Conservation (phyloP, 495 filamentous ascomycete species). For the Penicillium manginii region DNA sequence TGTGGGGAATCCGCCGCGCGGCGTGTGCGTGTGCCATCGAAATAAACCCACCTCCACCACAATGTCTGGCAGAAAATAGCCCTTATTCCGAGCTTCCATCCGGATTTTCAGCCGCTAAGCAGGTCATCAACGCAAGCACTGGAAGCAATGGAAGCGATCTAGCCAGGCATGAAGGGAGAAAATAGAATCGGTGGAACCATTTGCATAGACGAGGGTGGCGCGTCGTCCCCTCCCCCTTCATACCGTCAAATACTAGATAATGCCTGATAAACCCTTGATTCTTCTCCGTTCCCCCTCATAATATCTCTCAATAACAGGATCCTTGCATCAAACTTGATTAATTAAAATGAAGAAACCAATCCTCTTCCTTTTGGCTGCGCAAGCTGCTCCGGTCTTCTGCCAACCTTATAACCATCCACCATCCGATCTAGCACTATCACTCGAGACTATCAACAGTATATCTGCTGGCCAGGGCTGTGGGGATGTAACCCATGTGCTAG, state of each 20-base stretch:
- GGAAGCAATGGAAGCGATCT: background rate
- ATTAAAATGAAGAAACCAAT: background rate
- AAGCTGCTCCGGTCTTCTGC: background rate
- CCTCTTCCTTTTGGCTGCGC: conserved; percentile 10
- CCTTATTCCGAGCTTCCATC: background rate
- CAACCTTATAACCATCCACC: conserved; percentile 4
- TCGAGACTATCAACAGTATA: background rate
- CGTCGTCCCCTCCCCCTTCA: background rate
- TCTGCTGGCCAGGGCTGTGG: background rate
- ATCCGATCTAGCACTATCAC: background rate
- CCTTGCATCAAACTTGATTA: background rate
- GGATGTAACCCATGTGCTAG: background rate
- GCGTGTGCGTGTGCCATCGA: conserved; percentile 21
- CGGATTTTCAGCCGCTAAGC: background rate
- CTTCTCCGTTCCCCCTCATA: too few relatives aligned
- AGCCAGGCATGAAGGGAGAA: background rate
- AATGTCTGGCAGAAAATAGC: conserved; percentile 12
- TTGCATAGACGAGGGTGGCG: background rate
- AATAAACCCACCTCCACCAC: conserved; percentile 2
- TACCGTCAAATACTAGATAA: background rate
- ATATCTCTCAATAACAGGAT: too few relatives aligned
- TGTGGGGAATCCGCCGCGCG: conserved; percentile 20
- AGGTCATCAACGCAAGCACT: background rate
- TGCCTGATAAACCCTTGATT: background rate
- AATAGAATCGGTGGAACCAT: background rate